These are phyloP conservation scores for Rhynchospora breviuscula DNA, from an alignment of 176 grass and related monocot genomes.

Conservation along the genomic window DNA sequence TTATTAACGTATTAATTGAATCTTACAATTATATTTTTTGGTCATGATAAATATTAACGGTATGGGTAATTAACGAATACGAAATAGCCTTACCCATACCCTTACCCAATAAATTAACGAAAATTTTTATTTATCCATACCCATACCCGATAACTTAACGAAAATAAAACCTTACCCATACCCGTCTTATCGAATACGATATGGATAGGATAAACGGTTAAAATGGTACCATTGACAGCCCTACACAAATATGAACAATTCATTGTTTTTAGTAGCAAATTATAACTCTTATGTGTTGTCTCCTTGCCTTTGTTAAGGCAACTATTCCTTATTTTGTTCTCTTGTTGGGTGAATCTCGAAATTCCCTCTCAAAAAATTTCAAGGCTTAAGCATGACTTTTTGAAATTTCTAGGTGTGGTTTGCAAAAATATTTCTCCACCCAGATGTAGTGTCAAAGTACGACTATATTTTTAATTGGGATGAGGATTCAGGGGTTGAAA, in stretches of 20 bases:
- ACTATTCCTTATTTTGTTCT: not conserved
- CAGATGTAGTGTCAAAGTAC: conserved; percentile 64
- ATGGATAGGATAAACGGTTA: too few relatives aligned
- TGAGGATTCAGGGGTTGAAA: conserved; percentile 72
- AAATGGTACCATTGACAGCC: too few relatives aligned
- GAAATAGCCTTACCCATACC: too few relatives aligned
- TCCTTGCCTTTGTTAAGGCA: not conserved
- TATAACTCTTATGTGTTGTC: not conserved
- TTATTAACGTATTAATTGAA: too few relatives aligned
- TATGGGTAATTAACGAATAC: too few relatives aligned
- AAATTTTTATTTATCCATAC: too few relatives aligned
- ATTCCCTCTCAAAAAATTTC: not conserved
- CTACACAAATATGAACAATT: not conserved
- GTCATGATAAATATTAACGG: too few relatives aligned
- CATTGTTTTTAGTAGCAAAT: not conserved
- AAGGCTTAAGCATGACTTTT: not conserved
- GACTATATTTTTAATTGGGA: conserved; percentile 94
- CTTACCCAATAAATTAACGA: too few relatives aligned
- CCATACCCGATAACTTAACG: too few relatives aligned
- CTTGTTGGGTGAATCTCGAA: not conserved
- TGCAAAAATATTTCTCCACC: conserved; percentile 94
- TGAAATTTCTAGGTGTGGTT: conserved; percentile 72
- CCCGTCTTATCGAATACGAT: too few relatives aligned
- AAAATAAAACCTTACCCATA: too few relatives aligned
- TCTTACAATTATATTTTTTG: too few relatives aligned